These are phyloP conservation scores for Sarocladium oryzae DNA, from an alignment of 2,329 filamentous ascomycete genomes.

Conservation along the genomic window DNA sequence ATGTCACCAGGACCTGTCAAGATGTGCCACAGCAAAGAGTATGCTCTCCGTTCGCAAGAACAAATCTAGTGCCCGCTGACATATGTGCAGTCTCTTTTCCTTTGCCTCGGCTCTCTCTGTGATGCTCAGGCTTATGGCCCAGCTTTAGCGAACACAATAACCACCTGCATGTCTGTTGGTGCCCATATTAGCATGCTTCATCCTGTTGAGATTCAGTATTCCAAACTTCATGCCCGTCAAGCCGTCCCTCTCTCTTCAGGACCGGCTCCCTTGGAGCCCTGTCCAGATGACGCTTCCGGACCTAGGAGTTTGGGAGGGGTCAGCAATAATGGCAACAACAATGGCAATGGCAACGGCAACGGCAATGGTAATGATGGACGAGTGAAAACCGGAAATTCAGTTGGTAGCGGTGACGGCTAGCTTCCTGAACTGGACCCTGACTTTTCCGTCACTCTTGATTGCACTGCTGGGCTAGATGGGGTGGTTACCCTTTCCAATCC, in stretches of 20 bases:
- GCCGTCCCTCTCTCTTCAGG: neutral
- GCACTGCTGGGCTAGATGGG: constrained; percentile 4
- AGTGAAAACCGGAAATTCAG: neutral
- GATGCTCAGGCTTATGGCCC: neutral
- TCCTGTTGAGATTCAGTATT: constrained; percentile 4
- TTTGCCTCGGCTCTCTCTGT: constrained; percentile 7
- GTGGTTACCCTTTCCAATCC: constrained; percentile 2
- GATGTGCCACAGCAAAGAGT: neutral
- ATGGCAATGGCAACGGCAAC: neutral
- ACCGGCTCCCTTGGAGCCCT: neutral
- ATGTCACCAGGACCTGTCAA: neutral
- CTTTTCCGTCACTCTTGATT: constrained; percentile 3
- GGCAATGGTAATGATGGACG: neutral
- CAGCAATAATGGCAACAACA: neutral
- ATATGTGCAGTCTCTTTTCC: constrained; percentile 4
- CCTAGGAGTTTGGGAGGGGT: neutral
- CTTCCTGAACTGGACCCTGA: constrained; percentile 3
- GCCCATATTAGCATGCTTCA: constrained; percentile 6
- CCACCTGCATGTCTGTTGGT: neutral
- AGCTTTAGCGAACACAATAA: constrained; percentile 1
- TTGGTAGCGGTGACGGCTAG: neutral
- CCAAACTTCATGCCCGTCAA: neutral
- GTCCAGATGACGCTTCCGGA: neutral
- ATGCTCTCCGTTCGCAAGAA: neutral
- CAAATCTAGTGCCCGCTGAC: neutral